Conservation (phyloP, 306 rosid genomes). For the Lathyrus tuberosus region DNA sequence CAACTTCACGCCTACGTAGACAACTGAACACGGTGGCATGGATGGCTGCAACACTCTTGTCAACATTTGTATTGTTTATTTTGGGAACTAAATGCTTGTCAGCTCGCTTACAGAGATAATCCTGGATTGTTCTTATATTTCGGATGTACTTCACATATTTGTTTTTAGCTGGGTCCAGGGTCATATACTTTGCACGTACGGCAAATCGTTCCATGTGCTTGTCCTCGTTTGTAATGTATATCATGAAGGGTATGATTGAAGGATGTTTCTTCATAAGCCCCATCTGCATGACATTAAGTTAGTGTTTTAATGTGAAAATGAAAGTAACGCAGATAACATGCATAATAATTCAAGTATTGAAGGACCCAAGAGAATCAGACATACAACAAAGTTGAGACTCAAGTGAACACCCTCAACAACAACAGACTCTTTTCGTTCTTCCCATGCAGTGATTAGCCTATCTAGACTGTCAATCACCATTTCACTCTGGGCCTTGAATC, state of each 20-base stretch:
- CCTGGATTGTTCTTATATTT: constrained; percentile 95
- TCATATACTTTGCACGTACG: constrained; percentile 98
- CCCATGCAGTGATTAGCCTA: constrained; percentile 95
- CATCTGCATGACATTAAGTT: constrained; percentile 60
- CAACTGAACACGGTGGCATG: constrained; percentile 97
- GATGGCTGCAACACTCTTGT: constrained; percentile 96
- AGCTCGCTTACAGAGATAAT: constrained; percentile 94
- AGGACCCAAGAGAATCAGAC: constrained; percentile 31
- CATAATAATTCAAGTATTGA: constrained; percentile 1
- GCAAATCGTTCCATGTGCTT: constrained; percentile 97
- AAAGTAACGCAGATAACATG: background rate
- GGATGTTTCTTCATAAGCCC: constrained; percentile 99
- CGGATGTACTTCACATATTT: constrained; percentile 95
- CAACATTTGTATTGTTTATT: constrained; percentile 96
- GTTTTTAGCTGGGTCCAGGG: constrained; percentile 94
- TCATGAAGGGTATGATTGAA: constrained; percentile 94
- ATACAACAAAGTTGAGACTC: constrained; percentile 95
- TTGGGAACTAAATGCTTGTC: constrained; percentile 98
- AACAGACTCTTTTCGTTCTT: constrained; percentile 90
- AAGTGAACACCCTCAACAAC: constrained; percentile 98
- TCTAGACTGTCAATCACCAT: constrained; percentile 99
- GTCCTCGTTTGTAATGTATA: constrained; percentile 89
- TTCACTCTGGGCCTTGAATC: constrained; percentile 96
- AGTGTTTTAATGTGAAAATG: constrained; percentile 32
- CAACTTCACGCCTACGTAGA: constrained; percentile 87